These are phyloP conservation scores for Apodospora peruviana DNA, from an alignment of 495 filamentous ascomycete genomes.

Conservation along the genomic window DNA sequence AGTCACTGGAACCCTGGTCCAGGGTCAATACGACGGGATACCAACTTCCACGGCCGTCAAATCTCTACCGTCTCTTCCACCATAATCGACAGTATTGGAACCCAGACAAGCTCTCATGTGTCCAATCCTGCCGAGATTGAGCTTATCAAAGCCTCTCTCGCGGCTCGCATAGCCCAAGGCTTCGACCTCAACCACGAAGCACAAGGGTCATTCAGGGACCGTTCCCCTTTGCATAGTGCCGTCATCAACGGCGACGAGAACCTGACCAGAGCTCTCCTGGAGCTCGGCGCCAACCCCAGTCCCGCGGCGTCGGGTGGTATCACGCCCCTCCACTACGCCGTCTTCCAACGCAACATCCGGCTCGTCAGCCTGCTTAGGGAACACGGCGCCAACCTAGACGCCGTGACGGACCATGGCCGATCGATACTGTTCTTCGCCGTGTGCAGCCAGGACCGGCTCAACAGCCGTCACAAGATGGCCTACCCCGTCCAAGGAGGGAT, in stretches of 20 bases:
- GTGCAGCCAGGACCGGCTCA: constrained; percentile 1
- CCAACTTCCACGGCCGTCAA: no score
- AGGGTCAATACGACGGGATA: no score
- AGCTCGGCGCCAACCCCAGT: constrained; percentile 1
- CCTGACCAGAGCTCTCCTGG: not conserved
- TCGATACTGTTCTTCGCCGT: constrained; percentile 17
- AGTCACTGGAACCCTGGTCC: no score
- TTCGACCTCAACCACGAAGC: not conserved
- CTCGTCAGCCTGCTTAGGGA: constrained; percentile 8
- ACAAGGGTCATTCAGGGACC: not conserved
- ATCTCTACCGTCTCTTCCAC: no score
- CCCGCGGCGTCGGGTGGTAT: constrained; percentile 4
- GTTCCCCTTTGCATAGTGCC: constrained; percentile 8
- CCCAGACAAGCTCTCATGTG: no score
- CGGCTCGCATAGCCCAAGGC: not conserved
- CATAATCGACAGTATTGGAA: no score
- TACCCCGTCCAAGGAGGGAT: not conserved
- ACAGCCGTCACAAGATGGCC: not conserved
- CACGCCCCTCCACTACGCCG: constrained; percentile 13
- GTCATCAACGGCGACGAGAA: constrained; percentile 4
- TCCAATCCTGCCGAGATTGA: no score
- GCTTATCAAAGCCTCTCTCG: not conserved
- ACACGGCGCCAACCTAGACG: constrained; percentile 10
- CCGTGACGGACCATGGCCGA: constrained; percentile 7
- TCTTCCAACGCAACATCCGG: constrained; percentile 6